phyloP scores from a whole-genome alignment of 176 grass and related monocot species.

The Elymus sibiricus region DNA sequence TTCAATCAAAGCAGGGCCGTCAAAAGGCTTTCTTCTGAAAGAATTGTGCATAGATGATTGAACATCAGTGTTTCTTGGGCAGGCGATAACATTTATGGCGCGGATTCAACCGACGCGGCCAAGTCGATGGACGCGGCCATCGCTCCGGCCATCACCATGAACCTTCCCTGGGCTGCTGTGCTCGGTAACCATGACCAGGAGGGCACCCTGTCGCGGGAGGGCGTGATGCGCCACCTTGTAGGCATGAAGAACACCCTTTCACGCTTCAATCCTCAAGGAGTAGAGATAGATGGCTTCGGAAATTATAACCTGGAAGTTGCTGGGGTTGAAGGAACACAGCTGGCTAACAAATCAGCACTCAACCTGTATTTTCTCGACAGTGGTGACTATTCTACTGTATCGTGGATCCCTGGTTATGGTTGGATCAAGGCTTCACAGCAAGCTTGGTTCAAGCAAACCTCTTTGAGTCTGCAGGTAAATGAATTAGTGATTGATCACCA shows the following conservation, averaged over 20 bases:
- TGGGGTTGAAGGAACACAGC: slow-evolving; percentile 49
- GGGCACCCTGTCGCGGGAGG: slow-evolving; percentile 72
- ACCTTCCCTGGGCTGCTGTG: slow-evolving; percentile 82
- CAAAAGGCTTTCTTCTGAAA: neutral
- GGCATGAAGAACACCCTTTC: slow-evolving; percentile 76
- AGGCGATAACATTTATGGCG: slow-evolving; percentile 89
- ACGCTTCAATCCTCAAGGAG: slow-evolving; percentile 56
- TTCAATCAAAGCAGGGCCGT: neutral
- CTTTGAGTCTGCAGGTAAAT: slow-evolving; percentile 64
- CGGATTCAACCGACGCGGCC: slow-evolving; percentile 55
- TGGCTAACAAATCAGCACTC: slow-evolving; percentile 85
- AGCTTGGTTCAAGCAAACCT: slow-evolving; percentile 84
- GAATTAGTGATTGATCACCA: neutral
- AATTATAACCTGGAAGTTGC: slow-evolving; percentile 82
- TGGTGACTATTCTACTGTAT: slow-evolving; percentile 82
- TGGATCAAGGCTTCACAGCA: slow-evolving; percentile 97
- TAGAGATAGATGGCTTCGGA: slow-evolving; percentile 81
- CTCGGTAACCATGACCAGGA: slow-evolving; percentile 96
- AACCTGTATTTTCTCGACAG: slow-evolving; percentile 97
- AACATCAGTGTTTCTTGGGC: neutral
- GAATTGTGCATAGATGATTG: neutral
- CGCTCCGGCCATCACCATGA: slow-evolving; percentile 62
- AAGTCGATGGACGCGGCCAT: slow-evolving; percentile 90
- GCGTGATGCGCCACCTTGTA: slow-evolving; percentile 77
- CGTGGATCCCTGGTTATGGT: slow-evolving; percentile 57